Base-by-base conservation (phyloP, 148 eudicot genomes). In the Persicaria tinctoria region DNA sequence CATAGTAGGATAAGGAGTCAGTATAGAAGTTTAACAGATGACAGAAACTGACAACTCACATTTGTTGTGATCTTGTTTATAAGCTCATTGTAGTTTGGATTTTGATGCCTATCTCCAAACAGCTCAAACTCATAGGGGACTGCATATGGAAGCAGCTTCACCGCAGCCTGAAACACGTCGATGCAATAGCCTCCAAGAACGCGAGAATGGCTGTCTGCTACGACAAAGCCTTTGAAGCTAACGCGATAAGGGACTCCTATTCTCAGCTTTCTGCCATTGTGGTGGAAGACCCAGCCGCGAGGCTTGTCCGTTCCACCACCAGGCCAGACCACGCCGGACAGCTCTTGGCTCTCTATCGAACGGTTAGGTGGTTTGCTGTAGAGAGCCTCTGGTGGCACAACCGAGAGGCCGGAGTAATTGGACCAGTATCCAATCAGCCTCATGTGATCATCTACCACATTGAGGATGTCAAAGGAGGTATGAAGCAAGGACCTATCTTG, bases 351-450 rank as follows among this genome's bases (percentile, higher is more conserved):
- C 2, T 80, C 75, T 48, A 62, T 63, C 7, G 87, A 79, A 76
- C 41, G 83, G 74, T 83, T 87, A 17, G 75, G 71, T 6, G 79
- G 83, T 54, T 63, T 70, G 4, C 17, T 32, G 60, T 79, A 80
- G 46, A 82, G 85, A 48, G 46, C 68, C 41, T 87, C 83, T 0
- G 90, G 90, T 6, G 84, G 76, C 57, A 79, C 75, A 74, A 78
- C 73, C 38, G 87, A 84, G 16, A 87, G 72, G 0, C 87, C 86
- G 9, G 87, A 87, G 60, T 87, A 50, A 59, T 87, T 84, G 46
- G 90, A 84, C 90, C 90, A 87, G 78, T 87, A 87, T 45, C 90
- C 90, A 57, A 85, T 79, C 49, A 13, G 75, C 57, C 59, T 76
- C 55, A 76, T 63, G 46, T 78, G 76, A 20, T 23, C 76, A 27